These are phyloP conservation scores for Rhodamnia argentea DNA, from an alignment of 345 rosid species.

Conservation along the genomic window DNA sequence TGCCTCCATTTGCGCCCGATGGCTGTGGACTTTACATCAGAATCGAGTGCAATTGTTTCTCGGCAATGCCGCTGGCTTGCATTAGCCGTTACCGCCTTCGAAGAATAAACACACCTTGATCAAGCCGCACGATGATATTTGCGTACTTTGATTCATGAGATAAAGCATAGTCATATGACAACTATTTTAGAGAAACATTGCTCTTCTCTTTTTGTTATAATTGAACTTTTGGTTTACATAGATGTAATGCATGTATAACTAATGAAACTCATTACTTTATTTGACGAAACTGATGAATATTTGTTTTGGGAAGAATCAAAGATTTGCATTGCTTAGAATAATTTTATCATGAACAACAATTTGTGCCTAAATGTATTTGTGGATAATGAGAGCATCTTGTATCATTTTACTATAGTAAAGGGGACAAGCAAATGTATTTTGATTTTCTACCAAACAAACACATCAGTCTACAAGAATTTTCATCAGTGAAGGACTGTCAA, in stretches of 20 bases:
- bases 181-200: not conserved
- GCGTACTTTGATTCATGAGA: not conserved
- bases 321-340: too few species aligned
- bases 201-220: too few species aligned
- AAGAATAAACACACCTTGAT: not conserved
- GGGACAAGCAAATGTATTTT: not conserved
- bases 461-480: not conserved
- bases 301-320: too few species aligned
- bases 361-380: too few species aligned
- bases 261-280: too few species aligned
- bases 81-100: not conserved
- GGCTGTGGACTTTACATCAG: not conserved
- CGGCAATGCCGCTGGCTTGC: not conserved
- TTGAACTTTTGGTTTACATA: too few species aligned
- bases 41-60: not conserved
- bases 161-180: not conserved
- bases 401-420: not conserved
- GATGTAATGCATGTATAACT: too few species aligned
- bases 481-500: not conserved
- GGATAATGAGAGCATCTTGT: not conserved
- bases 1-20: not conserved
- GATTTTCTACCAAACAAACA: not conserved
- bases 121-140: not conserved
- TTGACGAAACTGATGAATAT: too few species aligned
- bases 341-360: too few species aligned